Percentiles rank a stretch among this genome's conserved stretches.
Conservation (phyloP, 1,284 basidiomycete species). For the Fistulinella cinereoalba region DNA sequence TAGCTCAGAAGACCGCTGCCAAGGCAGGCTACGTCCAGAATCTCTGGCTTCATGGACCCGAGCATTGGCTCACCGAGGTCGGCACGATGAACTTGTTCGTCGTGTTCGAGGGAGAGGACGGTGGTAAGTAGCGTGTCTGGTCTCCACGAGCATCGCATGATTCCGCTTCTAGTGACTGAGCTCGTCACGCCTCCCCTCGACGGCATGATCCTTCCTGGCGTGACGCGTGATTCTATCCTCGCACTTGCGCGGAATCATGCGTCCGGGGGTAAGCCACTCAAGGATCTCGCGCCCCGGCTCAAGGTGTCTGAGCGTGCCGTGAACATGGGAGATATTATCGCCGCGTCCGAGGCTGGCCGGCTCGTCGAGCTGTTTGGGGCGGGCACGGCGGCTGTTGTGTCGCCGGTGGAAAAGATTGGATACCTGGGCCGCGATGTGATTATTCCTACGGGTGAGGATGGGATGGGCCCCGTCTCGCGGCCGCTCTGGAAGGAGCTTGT, state of each 20-base stretch:
- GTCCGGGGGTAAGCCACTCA: constrained; percentile 53
- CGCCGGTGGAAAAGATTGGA: constrained; percentile 81
- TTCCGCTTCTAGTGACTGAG: constrained; percentile 52
- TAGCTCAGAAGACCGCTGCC: constrained; percentile 86
- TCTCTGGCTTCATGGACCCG: constrained; percentile 89
- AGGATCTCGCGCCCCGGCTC: constrained; percentile 66
- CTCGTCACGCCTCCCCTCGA: constrained; percentile 91
- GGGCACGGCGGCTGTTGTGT: constrained; percentile 89
- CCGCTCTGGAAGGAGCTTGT: constrained; percentile 82
- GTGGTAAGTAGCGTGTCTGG: constrained; percentile 44
- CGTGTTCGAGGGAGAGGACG: constrained; percentile 75
- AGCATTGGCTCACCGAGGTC: constrained; percentile 86
- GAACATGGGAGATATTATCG: constrained; percentile 85
- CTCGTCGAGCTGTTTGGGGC: constrained; percentile 93
- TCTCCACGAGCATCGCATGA: background rate
- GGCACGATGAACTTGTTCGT: constrained; percentile 98
- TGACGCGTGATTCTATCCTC: constrained; percentile 92
- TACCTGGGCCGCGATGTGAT: constrained; percentile 83
- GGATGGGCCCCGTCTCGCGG: constrained; percentile 84
- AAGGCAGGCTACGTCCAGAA: constrained; percentile 89
- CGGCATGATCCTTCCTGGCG: constrained; percentile 94
- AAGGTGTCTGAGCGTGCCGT: constrained; percentile 82
- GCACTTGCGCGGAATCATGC: constrained; percentile 76
- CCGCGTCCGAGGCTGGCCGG: constrained; percentile 64
- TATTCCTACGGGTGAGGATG: constrained; percentile 84